phyloP scores from a whole-genome alignment of 169 alveolate genomes.

The Plasmodium relictum region DNA sequence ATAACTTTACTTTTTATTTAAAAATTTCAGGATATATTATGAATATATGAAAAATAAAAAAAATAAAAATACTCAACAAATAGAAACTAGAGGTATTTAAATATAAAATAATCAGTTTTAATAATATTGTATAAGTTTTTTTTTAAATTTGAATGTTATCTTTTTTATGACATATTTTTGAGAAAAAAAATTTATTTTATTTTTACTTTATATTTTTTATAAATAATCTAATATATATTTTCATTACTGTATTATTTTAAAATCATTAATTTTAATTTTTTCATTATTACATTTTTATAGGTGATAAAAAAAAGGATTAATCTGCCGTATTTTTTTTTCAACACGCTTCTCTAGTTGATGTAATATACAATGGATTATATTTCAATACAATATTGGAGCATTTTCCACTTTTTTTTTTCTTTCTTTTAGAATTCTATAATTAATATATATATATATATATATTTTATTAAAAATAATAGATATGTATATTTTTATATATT shows the following conservation, averaged over 20 bases:
- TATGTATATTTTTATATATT: not conserved
- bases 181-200: too few relatives aligned
- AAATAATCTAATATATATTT: too few relatives aligned
- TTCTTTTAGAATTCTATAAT: constrained; percentile 51
- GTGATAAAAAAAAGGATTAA: too few relatives aligned
- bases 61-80: not conserved
- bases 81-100: not conserved
- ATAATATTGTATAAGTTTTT: too few relatives aligned
- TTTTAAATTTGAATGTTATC: too few relatives aligned
- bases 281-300: too few relatives aligned
- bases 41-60: constrained; percentile 41
- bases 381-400: constrained; percentile 14
- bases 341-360: constrained; percentile 18
- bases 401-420: constrained; percentile 5
- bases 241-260: too few relatives aligned
- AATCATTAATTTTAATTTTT: too few relatives aligned
- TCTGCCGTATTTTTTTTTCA: too few relatives aligned
- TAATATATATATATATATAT: constrained; percentile 26
- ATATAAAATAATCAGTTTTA: too few relatives aligned
- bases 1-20: not conserved
- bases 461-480: not conserved
- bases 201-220: too few relatives aligned
- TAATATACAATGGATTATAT: constrained; percentile 43
- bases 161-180: too few relatives aligned
- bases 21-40: constrained; percentile 44